Conservation (phyloP, 2,329 filamentous ascomycete genomes). For the Alternaria panax region DNA sequence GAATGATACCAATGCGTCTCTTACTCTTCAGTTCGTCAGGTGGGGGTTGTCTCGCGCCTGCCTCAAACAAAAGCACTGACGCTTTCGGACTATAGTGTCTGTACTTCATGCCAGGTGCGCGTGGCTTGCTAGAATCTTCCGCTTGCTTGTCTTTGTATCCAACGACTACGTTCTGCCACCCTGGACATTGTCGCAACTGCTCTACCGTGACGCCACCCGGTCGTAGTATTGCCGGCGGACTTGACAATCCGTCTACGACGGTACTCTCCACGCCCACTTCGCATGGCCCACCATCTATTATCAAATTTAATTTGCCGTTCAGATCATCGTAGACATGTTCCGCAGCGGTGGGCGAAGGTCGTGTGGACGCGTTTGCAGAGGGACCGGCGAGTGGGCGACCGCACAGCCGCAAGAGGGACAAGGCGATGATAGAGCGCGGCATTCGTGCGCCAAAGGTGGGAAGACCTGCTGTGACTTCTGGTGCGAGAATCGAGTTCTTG, state of each 20-base stretch:
- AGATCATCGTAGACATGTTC: slow-evolving; percentile 89
- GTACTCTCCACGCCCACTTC: slow-evolving; percentile 94
- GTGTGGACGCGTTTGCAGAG: slow-evolving; percentile 92
- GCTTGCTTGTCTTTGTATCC: slow-evolving; percentile 80
- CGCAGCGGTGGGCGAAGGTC: slow-evolving; percentile 88
- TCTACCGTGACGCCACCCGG: slow-evolving; percentile 89
- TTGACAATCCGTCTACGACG: slow-evolving; percentile 87
- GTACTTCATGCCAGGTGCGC: slow-evolving; percentile 98
- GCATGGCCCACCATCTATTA: slow-evolving; percentile 88
- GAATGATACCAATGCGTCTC: slow-evolving; percentile 52
- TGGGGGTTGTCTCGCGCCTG: slow-evolving; percentile 50
- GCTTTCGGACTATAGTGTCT: slow-evolving; percentile 96
- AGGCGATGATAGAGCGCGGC: slow-evolving; percentile 83
- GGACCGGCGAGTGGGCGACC: slow-evolving; percentile 85
- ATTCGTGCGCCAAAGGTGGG: slow-evolving; percentile 88
- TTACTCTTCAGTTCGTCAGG: slow-evolving; percentile 38
- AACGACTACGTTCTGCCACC: slow-evolving; percentile 80
- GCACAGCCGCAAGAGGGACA: slow-evolving; percentile 82
- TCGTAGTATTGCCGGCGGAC: slow-evolving; percentile 80
- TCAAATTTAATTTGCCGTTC: slow-evolving; percentile 79
- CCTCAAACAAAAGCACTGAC: slow-evolving; percentile 81
- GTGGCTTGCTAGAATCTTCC: slow-evolving; percentile 67
- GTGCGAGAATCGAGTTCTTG: slow-evolving; percentile 72
- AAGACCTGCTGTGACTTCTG: slow-evolving; percentile 90
- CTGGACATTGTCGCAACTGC: slow-evolving; percentile 73